Evolutionary conservation across 495 filamentous ascomycete species (phyloP).

Genomic region (Hamigera avellanea): DNA sequence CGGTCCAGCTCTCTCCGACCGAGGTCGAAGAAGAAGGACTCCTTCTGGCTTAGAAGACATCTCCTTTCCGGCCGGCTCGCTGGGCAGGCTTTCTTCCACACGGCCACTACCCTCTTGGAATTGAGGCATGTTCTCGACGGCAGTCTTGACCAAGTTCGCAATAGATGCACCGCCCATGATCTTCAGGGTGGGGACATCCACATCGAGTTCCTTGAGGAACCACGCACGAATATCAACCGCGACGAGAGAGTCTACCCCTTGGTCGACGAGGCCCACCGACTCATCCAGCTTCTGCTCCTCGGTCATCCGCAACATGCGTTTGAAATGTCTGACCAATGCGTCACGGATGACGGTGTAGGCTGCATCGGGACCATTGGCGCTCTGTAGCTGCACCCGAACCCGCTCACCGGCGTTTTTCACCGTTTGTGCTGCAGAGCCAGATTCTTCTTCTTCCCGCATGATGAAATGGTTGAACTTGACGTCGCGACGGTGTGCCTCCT

Average conservation of each 20-base stretch:
- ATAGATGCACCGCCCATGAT: slow-evolving; percentile 17
- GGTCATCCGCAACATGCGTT: neutral
- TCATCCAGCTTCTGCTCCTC: neutral
- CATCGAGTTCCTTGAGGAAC: slow-evolving; percentile 28
- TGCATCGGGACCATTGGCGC: neutral
- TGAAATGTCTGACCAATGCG: neutral
- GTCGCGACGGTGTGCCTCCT: neutral
- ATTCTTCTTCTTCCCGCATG: neutral
- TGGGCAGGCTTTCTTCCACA: too few species aligned
- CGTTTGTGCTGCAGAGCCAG: neutral
- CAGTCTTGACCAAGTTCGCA: neutral
- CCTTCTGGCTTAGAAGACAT: too few species aligned
- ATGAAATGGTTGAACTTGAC: slow-evolving; percentile 2
- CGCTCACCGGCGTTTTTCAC: neutral
- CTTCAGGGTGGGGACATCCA: slow-evolving; percentile 5
- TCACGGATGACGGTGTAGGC: neutral
- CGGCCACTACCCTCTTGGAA: too few species aligned
- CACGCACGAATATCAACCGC: slow-evolving; percentile 35
- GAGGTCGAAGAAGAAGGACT: too few species aligned
- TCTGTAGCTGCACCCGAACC: slow-evolving; percentile 1
- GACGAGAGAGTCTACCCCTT: slow-evolving; percentile 37
- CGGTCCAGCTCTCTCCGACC: too few species aligned
- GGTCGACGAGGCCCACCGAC: slow-evolving; percentile 6
- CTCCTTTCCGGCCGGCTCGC: too few species aligned
- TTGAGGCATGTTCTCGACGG: neutral